Conservation (phyloP, 257 asterid genomes). For the Echium plantagineum region DNA sequence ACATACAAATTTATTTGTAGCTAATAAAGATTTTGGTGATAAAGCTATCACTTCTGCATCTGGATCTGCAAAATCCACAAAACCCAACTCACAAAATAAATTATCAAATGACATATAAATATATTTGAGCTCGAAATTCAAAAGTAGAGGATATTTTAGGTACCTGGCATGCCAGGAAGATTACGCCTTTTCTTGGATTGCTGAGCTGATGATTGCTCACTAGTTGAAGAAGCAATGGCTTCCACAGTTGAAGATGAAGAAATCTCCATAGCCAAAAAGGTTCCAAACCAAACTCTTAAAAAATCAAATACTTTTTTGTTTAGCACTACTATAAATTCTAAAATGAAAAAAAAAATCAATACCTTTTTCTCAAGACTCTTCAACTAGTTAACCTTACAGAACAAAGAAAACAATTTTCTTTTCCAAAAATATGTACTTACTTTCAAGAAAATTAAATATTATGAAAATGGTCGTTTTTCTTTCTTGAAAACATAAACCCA, state of each 20-base stretch:
- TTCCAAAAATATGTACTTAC: background rate
- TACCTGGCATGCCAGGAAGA: constrained; percentile 98
- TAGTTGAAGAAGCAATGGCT: constrained; percentile 18
- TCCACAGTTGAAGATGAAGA: constrained; percentile 30
- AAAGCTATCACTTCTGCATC: constrained; percentile 80
- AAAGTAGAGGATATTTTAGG: background rate
- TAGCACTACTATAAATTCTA: background rate
- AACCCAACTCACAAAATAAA: background rate
- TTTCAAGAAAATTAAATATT: background rate
- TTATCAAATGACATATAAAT: no score
- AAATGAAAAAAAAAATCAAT: no score
- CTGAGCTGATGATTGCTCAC: constrained; percentile 13
- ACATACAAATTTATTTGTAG: constrained; percentile 76
- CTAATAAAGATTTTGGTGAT: constrained; percentile 64
- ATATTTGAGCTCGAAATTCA: no score
- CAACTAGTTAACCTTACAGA: background rate
- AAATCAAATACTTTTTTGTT: no score
- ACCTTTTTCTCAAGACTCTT: background rate
- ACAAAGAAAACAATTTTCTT: background rate
- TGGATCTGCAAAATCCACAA: constrained; percentile 45
- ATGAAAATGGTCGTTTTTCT: no score
- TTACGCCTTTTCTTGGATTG: constrained; percentile 58
- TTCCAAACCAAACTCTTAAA: no score
- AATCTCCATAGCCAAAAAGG: no score
- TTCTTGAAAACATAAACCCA: background rate